Conservation (phyloP, 1,139 yeast genomes). For the Kluyveromyces sp. region DNA sequence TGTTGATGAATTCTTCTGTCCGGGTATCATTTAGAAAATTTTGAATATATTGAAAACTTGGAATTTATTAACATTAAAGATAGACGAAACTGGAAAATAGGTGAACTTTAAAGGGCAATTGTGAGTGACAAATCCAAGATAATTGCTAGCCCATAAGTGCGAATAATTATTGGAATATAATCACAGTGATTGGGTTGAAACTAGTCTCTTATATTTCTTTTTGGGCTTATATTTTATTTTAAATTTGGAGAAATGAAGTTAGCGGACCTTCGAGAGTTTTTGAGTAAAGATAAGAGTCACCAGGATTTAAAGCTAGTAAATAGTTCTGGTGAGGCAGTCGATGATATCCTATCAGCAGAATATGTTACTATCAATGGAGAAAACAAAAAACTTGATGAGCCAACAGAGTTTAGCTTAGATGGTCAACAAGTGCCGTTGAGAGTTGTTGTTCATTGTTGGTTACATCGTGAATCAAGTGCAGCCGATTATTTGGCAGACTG, state of each 20-base stretch:
- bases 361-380: slow-evolving; percentile 15
- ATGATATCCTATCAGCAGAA: slow-evolving; percentile 27
- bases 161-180: too few relatives aligned
- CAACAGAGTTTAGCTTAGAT: slow-evolving; percentile 54
- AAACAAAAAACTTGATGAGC: slow-evolving; percentile 33
- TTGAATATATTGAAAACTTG: background rate
- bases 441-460: slow-evolving; percentile 75
- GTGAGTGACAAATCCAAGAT: too few relatives aligned
- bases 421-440: slow-evolving; percentile 45
- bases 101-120: too few relatives aligned
- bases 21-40: background rate
- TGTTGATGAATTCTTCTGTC: background rate
- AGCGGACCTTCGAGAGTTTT: slow-evolving; percentile 15
- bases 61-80: too few relatives aligned
- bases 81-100: too few relatives aligned
- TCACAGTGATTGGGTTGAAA: too few relatives aligned
- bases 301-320: slow-evolving; percentile 15
- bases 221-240: too few relatives aligned
- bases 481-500: slow-evolving; percentile 79
- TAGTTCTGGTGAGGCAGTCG: slow-evolving; percentile 20
- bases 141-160: too few relatives aligned
- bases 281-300: slow-evolving; percentile 11
- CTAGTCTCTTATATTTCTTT: too few relatives aligned
- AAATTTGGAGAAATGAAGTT: slow-evolving; percentile 6
- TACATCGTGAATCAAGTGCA: slow-evolving; percentile 63